These are phyloP conservation scores for Gnomoniopsis sp. DNA, from an alignment of 2,329 filamentous ascomycete species.

Conservation along the genomic window DNA sequence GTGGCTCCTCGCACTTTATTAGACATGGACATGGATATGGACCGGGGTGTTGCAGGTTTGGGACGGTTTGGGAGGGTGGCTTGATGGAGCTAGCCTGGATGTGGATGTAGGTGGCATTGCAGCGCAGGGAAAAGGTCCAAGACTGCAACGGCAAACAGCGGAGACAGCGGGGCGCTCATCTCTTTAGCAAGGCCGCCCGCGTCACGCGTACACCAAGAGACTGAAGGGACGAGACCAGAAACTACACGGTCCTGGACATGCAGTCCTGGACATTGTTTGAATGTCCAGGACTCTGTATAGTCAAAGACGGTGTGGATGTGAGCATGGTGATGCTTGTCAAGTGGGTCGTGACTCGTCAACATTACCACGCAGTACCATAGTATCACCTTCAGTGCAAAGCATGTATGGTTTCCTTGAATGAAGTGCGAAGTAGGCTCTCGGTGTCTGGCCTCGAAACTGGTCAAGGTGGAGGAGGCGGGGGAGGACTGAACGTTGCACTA, in stretches of 20 bases:
- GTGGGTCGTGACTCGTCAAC: neutral
- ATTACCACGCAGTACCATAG: too few species aligned
- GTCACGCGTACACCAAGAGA: neutral
- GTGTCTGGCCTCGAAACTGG: neutral
- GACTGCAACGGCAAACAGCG: neutral
- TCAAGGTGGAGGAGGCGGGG: neutral
- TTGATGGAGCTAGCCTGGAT: neutral
- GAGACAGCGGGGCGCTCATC: neutral
- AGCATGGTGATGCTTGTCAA: neutral
- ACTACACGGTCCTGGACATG: too few species aligned
- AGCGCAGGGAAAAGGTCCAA: neutral
- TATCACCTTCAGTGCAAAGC: too few species aligned
- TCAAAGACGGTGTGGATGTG: too few species aligned
- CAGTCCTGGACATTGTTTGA: neutral
- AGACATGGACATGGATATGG: neutral
- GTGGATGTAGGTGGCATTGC: neutral
- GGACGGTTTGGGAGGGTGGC: neutral
- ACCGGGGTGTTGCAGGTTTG: neutral
- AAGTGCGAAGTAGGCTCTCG: too few species aligned
- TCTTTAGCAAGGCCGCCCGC: neutral
- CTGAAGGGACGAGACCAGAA: neutral
- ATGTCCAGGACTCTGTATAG: too few species aligned
- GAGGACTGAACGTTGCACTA: neutral
- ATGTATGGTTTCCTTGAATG: too few species aligned
- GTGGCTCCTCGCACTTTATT: too few species aligned